Base-by-base conservation (phyloP, 192 early-diverging fungal species). In the Coemansia sp. region DNA sequence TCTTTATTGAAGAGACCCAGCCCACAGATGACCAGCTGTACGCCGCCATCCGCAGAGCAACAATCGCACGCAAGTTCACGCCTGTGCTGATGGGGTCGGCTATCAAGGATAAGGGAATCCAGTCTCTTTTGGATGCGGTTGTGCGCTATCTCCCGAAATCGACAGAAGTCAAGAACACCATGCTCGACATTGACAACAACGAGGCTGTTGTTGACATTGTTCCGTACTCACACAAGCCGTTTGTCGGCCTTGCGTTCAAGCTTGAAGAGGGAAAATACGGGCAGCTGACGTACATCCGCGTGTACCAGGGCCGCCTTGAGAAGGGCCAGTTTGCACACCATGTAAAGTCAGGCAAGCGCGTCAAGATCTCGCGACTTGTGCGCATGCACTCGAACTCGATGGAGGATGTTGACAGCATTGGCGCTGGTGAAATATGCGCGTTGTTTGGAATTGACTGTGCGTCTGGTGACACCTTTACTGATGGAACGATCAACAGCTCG, bases 351-450 rank as follows among this genome's bases (percentile, higher is more conserved):
- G 92, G 92, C 60, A 97, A 97, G 78, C 91, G 89, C 83, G 89
- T 97, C 75, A 99, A 98, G 85, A 93, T 99, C 18, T 90, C 95
- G 55, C 88, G 97, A 13, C 88, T 99, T 32, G 95, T 94, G 52
- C 94, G 97, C 61, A 99, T 99, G 97, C 97, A 99, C 84, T 92
- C 97, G 62, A 91, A 95, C 67, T 93, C 96, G 72, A 95, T 98
- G 91, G 95, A 99, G 84, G 97, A 99, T 80, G 94, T 99, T 0
- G 90, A 96, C 68, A 86, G 87, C 73, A 87, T 98, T 47, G 92
- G 91, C 61, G 91, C 92, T 48, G 97, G 97, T 61, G 97, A 99
- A 80, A 99, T 99, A 65, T 95, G 95, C 80, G 97, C 97, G 5
- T 84, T 99, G 73, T 98, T 99, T 84, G 97, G 97, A 72, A 89